Base-by-base conservation (phyloP, 352 stramenopile genomes). In the Phytopythium chamaehyphon region DNA sequence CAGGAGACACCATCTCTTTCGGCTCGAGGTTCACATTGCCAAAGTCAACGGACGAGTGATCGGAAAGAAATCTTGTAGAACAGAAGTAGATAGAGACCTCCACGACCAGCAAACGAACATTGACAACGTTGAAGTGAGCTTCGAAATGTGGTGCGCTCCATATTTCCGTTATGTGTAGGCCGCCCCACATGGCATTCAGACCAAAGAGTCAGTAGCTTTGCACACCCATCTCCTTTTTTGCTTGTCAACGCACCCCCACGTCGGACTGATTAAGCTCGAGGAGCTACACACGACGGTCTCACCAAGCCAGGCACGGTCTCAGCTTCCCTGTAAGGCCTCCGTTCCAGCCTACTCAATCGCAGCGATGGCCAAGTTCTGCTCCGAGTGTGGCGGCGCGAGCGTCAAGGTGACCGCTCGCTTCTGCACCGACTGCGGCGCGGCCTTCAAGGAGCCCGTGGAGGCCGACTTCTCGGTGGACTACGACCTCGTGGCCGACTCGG, bases 311-410 rank as follows among this genome's bases (percentile, higher is more conserved):
- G 15, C 18, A 2, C 18, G 15, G 18, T 23, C 15, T 24, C 18
- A 44, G 18, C 39, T 18, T 24, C 9, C 28, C 5, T 33, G 5
- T 33, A 5, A 10, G 28, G 28, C n/a, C n/a, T n/a, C n/a, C n/a
- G n/a, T n/a, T n/a, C n/a, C 28, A 33, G 5, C 5, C 5, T 26
- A n/a, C 2, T 31, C 3, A 16, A 15, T 2, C 1, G 11, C 7
- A 14, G 22, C 22, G 31, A 57, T 57, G 51, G 46, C 45, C 21
- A 61, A 61, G 38, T 53, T 57, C 38, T 64, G 57, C 57, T 23
- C 55, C 15, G 40, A 64, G n/a, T 64, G 57, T 47, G 57, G 57
- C 35, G 47, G 42, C 2, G 19, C 35, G n/a, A 44, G 39, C 33
- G n/a, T 18, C 11, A 36, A 47, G 1, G 49, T 40, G 2, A 18